Conservation (phyloP, 2,329 filamentous ascomycete genomes). For the Trichoderma aggressivum region DNA sequence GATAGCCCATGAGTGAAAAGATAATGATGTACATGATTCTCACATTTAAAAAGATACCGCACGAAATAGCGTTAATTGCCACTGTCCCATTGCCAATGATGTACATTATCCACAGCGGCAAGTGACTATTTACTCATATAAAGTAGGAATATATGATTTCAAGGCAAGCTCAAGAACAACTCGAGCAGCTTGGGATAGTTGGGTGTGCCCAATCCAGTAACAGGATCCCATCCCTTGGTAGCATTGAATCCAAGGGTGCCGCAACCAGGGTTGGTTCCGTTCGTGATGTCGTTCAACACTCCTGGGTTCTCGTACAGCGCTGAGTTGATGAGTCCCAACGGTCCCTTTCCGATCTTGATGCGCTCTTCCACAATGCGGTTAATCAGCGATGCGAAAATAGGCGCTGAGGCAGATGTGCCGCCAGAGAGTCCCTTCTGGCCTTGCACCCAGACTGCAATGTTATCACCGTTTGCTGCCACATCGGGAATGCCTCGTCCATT, state of each 20-base stretch:
- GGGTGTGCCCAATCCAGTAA: constrained; percentile 18
- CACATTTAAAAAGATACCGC: not conserved
- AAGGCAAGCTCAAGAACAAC: constrained; percentile 12
- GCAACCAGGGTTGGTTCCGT: constrained; percentile 30
- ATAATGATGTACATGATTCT: not conserved
- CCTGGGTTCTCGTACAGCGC: not conserved
- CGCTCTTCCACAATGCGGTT: constrained; percentile 24
- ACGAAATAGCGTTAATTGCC: not conserved
- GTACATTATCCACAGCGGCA: not conserved
- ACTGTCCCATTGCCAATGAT: not conserved
- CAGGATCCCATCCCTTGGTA: constrained; percentile 17
- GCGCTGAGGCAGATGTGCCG: constrained; percentile 22
- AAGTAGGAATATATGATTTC: not conserved
- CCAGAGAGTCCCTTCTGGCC: constrained; percentile 39
- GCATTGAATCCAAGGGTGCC: constrained; percentile 31
- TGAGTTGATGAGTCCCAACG: constrained; percentile 34
- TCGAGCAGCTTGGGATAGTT: constrained; percentile 18
- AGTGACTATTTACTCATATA: not conserved
- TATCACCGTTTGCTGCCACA: constrained; percentile 13
- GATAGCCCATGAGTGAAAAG: not conserved
- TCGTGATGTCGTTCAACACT: constrained; percentile 12
- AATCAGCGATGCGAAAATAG: constrained; percentile 23
- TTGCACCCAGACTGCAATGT: constrained; percentile 34
- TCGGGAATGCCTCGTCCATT: constrained; percentile 40
- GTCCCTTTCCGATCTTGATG: constrained; percentile 33